Conservation (phyloP, 1,139 yeast genomes). For the Zhuliangozyma parablackwelliae region DNA sequence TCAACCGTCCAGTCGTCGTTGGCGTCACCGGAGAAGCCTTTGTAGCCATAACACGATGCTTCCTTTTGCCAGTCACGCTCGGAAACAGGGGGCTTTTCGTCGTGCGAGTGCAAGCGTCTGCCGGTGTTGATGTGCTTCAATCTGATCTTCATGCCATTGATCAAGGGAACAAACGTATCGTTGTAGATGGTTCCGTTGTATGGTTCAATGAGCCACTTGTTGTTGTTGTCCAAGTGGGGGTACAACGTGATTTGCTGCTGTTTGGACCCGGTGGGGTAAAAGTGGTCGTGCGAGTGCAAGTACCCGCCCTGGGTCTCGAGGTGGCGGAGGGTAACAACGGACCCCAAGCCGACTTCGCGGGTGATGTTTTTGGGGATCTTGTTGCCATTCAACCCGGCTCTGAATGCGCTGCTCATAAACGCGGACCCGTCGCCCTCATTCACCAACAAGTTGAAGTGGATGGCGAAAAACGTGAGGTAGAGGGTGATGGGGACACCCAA, state of each 20-base stretch:
- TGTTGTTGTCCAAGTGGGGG: slow-evolving; percentile 87
- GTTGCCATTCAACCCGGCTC: slow-evolving; percentile 70
- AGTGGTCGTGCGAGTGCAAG: slow-evolving; percentile 84
- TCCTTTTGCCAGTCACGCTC: slow-evolving; percentile 97
- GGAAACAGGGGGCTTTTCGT: slow-evolving; percentile 88
- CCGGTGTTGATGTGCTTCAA: slow-evolving; percentile 64
- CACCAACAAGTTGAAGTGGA: slow-evolving; percentile 70
- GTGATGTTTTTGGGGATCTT: slow-evolving; percentile 61
- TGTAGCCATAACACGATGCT: slow-evolving; percentile 85
- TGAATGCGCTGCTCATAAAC: slow-evolving; percentile 86
- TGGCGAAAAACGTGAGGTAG: slow-evolving; percentile 68
- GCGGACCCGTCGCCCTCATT: slow-evolving; percentile 87
- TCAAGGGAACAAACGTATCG: slow-evolving; percentile 55
- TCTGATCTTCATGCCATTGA: slow-evolving; percentile 77
- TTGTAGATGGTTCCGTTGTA: slow-evolving; percentile 49
- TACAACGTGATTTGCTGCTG: slow-evolving; percentile 93
- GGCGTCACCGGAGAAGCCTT: slow-evolving; percentile 89
- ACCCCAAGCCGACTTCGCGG: slow-evolving; percentile 86
- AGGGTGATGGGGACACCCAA: slow-evolving; percentile 66
- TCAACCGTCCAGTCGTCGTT: slow-evolving; percentile 94
- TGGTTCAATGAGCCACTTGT: slow-evolving; percentile 77
- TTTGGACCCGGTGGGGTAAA: slow-evolving; percentile 87
- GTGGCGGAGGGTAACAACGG: slow-evolving; percentile 77
- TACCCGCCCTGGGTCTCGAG: slow-evolving; percentile 88
- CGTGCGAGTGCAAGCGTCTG: slow-evolving; percentile 93